phyloP scores from a whole-genome alignment of 2,329 filamentous ascomycete species.

The Talaromyces pinophilus region DNA sequence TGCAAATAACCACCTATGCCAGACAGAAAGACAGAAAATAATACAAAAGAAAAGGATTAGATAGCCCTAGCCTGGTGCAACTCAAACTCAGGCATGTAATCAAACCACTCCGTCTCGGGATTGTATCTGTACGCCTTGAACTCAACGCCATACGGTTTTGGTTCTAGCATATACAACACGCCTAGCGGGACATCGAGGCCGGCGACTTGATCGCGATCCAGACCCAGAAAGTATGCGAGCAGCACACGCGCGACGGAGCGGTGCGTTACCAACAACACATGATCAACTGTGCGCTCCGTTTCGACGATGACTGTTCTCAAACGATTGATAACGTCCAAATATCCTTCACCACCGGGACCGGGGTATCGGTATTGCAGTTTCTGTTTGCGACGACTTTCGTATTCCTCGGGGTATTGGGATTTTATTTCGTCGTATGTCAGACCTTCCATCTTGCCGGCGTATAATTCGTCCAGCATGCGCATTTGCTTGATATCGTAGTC shows the following conservation, averaged over 20 bases:
- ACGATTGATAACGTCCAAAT: constrained; percentile 94
- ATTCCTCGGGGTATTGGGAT: constrained; percentile 76
- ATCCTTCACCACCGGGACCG: constrained; percentile 91
- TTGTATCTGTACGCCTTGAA: constrained; percentile 96
- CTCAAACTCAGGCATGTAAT: constrained; percentile 81
- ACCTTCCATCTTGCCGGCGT: constrained; percentile 89
- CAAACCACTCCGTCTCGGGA: constrained; percentile 73
- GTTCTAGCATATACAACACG: constrained; percentile 91
- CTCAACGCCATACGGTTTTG: constrained; percentile 95
- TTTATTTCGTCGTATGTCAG: constrained; percentile 92
- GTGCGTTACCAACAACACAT: constrained; percentile 88
- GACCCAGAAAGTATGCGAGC: constrained; percentile 93
- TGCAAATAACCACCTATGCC: background rate
- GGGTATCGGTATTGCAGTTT: constrained; percentile 97
- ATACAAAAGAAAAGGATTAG: background rate
- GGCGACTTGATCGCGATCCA: constrained; percentile 87
- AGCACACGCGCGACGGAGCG: constrained; percentile 89
- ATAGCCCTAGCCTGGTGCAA: constrained; percentile 52
- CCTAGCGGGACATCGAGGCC: constrained; percentile 92
- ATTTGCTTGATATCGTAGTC: constrained; percentile 96
- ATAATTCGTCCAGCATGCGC: constrained; percentile 96
- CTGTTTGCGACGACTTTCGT: constrained; percentile 72
- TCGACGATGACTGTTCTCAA: constrained; percentile 94
- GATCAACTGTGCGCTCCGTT: constrained; percentile 94
- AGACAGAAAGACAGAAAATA: background rate